Evolutionary conservation across 495 filamentous ascomycete species (phyloP).

Genomic region (Hyaloscypha variabilis): DNA sequence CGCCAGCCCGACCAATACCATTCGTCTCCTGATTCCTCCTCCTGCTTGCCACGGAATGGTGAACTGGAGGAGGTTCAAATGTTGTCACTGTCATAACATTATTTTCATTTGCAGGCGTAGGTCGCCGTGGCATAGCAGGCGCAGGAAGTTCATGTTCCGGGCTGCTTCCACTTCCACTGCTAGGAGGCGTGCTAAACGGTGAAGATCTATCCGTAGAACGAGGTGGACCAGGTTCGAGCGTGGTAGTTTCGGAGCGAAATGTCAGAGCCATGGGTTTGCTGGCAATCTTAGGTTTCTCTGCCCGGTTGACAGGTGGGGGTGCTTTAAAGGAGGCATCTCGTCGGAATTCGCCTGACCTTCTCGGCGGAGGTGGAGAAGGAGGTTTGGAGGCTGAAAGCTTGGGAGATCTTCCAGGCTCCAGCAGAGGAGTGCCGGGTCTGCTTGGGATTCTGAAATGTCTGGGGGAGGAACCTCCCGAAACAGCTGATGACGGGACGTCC

Average conservation of each 20-base stretch:
- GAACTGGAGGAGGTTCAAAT: slow-evolving; percentile 52
- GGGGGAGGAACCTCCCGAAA: slow-evolving; percentile 51
- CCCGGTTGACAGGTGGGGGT: slow-evolving; percentile 79
- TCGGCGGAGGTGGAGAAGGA: slow-evolving; percentile 56
- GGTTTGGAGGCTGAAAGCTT: slow-evolving; percentile 43
- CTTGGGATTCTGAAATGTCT: slow-evolving; percentile 57
- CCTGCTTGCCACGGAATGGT: slow-evolving; percentile 42
- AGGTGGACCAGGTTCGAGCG: slow-evolving; percentile 19
- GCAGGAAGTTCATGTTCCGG: slow-evolving; percentile 43
- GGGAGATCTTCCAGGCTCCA: slow-evolving; percentile 48
- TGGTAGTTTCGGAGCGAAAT: slow-evolving; percentile 32
- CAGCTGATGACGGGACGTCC: slow-evolving; percentile 47
- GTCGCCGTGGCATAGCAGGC: slow-evolving; percentile 45
- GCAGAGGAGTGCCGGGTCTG: slow-evolving; percentile 49
- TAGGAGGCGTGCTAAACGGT: slow-evolving; percentile 89
- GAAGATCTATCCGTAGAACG: slow-evolving; percentile 60
- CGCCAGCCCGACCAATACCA: slow-evolving; percentile 32
- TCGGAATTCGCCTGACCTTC: slow-evolving; percentile 52
- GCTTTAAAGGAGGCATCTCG: slow-evolving; percentile 43
- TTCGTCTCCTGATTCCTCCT: slow-evolving; percentile 41
- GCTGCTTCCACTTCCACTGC: slow-evolving; percentile 73
- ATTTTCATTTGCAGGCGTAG: slow-evolving; percentile 21
- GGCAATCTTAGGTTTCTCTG: slow-evolving; percentile 77
- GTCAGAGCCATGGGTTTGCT: slow-evolving; percentile 43
- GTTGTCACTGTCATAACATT: slow-evolving; percentile 17